Evolutionary conservation across 768 basidiomycete genomes (phyloP).

Genomic region (Boletus rex-veris): DNA sequence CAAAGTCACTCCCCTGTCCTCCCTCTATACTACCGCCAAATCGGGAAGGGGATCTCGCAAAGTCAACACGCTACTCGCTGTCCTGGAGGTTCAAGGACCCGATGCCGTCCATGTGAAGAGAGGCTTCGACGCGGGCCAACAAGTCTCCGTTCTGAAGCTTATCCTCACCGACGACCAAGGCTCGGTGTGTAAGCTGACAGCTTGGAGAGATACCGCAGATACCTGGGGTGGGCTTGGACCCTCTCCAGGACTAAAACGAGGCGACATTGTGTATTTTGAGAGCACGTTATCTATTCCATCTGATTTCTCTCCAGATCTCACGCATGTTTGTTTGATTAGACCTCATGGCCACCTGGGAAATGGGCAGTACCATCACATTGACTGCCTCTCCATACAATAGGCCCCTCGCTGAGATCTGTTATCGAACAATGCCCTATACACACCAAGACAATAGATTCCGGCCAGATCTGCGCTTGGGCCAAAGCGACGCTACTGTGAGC

Average conservation of each 20-base stretch:
- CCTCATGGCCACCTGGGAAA: constrained; percentile 47
- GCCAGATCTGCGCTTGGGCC: constrained; percentile 70
- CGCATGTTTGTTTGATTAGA: constrained; percentile 38
- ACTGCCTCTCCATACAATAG: constrained; percentile 68
- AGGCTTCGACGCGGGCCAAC: constrained; percentile 65
- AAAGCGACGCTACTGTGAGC: constrained; percentile 64
- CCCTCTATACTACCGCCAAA: constrained; percentile 29
- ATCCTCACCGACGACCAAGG: constrained; percentile 74
- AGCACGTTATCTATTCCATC: constrained; percentile 43
- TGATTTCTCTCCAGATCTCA: constrained; percentile 10
- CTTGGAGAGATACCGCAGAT: constrained; percentile 76
- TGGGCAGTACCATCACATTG: constrained; percentile 44
- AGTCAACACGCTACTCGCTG: constrained; percentile 58
- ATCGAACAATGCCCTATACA: constrained; percentile 68
- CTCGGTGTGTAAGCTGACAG: constrained; percentile 65
- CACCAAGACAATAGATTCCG: constrained; percentile 57
- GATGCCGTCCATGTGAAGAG: constrained; percentile 64
- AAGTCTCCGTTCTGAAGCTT: constrained; percentile 64
- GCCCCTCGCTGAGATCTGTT: constrained; percentile 66
- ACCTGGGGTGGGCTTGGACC: constrained; percentile 55
- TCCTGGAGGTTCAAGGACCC: constrained; percentile 75
- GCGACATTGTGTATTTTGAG: constrained; percentile 68
- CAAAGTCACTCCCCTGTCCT: constrained; percentile 48
- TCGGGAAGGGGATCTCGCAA: constrained; percentile 43
- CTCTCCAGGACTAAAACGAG: constrained; percentile 51